A percentile compares a stretch with the other conserved stretches of the same genome.
Conservation (phyloP, 2,329 filamentous ascomycete species). For the Calonectria ilicicola region DNA sequence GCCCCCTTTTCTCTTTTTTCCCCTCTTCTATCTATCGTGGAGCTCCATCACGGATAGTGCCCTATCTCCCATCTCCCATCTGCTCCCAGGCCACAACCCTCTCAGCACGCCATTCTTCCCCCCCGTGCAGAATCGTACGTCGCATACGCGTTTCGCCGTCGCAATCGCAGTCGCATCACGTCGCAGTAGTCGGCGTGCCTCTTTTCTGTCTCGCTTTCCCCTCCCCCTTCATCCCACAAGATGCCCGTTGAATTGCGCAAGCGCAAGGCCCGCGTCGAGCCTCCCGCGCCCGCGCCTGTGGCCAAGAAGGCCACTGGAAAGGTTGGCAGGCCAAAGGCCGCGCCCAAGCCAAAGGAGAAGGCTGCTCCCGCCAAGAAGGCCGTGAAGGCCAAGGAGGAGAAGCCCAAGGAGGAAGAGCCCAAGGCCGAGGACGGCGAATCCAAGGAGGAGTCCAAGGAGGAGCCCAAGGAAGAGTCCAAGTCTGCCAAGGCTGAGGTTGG, state of each 20-base stretch:
- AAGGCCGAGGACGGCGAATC: slow-evolving; percentile 34
- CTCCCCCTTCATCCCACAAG: slow-evolving; percentile 15
- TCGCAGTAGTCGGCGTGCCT: slow-evolving; percentile 15
- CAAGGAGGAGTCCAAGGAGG: slow-evolving; percentile 32
- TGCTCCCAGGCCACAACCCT: background rate
- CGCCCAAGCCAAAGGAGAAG: slow-evolving; percentile 45
- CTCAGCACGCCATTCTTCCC: slow-evolving; percentile 2
- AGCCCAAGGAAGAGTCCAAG: slow-evolving; percentile 48
- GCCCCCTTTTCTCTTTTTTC: slow-evolving; percentile 4
- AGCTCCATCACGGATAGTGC: slow-evolving; percentile 11
- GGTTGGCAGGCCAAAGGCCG: slow-evolving; percentile 49
- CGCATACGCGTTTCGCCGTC: slow-evolving; percentile 35
- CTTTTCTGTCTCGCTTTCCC: slow-evolving; percentile 8
- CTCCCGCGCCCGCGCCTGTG: slow-evolving; percentile 58
- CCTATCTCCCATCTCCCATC: slow-evolving; percentile 19
- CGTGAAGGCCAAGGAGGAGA: slow-evolving; percentile 42
- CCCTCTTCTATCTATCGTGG: slow-evolving; percentile 18
- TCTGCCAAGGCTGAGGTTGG: slow-evolving; percentile 62
- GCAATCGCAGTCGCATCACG: slow-evolving; percentile 26
- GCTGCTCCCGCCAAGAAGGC: slow-evolving; percentile 43
- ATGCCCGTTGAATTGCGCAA: slow-evolving; percentile 73
- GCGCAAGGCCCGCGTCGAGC: slow-evolving; percentile 66
- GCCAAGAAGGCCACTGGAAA: slow-evolving; percentile 51
- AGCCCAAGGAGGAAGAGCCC: slow-evolving; percentile 31
- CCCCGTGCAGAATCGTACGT: slow-evolving; percentile 14